A percentile compares a stretch with the other conserved stretches of the same genome.
phyloP scores from a whole-genome alignment of 1,284 basidiomycete genomes.

The Neonothopanus nambi region DNA sequence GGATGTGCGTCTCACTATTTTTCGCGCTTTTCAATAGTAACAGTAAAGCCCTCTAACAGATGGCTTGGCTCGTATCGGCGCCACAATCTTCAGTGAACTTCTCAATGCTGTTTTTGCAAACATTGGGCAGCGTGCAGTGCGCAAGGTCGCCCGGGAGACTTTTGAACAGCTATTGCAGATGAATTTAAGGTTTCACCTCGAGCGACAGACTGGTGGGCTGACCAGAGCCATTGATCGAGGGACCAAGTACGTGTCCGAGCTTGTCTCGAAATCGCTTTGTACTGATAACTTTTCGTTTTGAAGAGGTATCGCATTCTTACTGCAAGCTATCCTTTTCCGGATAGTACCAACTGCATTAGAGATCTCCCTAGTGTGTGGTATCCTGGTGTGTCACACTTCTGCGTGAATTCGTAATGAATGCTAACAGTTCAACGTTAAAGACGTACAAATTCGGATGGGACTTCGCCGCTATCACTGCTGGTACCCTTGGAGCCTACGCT shows the following conservation, averaged over 20 bases:
- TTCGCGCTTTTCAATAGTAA: neutral
- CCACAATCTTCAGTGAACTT: constrained; percentile 89
- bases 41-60: constrained; percentile 48
- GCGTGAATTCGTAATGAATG: neutral
- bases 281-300: neutral
- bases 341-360: constrained; percentile 96
- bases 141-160: constrained; percentile 90
- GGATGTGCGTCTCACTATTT: constrained; percentile 69
- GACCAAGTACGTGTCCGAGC: constrained; percentile 71
- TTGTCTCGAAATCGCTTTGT: constrained; percentile 7
- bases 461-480: constrained; percentile 88
- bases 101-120: constrained; percentile 97
- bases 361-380: constrained; percentile 96
- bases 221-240: constrained; percentile 97
- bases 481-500: constrained; percentile 89
- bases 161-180: constrained; percentile 92
- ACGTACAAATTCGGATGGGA: constrained; percentile 97
- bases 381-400: constrained; percentile 60
- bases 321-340: constrained; percentile 93
- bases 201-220: constrained; percentile 92
- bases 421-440: constrained; percentile 39
- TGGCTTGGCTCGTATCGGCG: constrained; percentile 86
- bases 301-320: constrained; percentile 94
- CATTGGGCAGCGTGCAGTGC: constrained; percentile 92
- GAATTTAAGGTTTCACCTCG: constrained; percentile 92